These are phyloP conservation scores for Zymoseptoria brevis DNA, from an alignment of 2,329 filamentous ascomycete species.

Conservation along the genomic window DNA sequence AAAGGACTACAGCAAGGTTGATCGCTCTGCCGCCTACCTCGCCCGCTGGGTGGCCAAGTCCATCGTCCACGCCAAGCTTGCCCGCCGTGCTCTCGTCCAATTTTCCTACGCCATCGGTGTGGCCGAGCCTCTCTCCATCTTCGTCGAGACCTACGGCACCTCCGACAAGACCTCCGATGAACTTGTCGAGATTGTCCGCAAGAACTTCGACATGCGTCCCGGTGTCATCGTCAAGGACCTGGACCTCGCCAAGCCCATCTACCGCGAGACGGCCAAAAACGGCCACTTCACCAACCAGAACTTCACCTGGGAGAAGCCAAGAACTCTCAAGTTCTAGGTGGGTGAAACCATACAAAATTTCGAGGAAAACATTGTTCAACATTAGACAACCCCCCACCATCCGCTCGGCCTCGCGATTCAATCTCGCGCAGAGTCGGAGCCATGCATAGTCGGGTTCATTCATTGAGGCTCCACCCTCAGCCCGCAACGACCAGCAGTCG, in stretches of 20 bases:
- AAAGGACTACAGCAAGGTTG: slow-evolving; percentile 99
- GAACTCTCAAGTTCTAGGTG: slow-evolving; percentile 79
- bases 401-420: slow-evolving; percentile 3
- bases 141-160: slow-evolving; percentile 96
- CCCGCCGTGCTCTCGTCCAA: slow-evolving; percentile 90
- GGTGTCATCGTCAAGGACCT: slow-evolving; percentile 99
- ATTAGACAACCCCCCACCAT: slow-evolving; percentile 1
- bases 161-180: slow-evolving; percentile 82
- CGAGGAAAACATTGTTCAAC: slow-evolving; percentile 5
- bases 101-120: slow-evolving; percentile 99
- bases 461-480: slow-evolving; percentile 9
- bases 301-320: slow-evolving; percentile 98
- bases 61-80: slow-evolving; percentile 77
- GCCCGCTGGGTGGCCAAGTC: slow-evolving; percentile 99
- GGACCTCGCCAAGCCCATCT: slow-evolving; percentile 90
- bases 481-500: slow-evolving; percentile 1
- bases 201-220: slow-evolving; percentile 96
- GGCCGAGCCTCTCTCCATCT: slow-evolving; percentile 93
- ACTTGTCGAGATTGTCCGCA: slow-evolving; percentile 86
- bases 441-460: slow-evolving; percentile 6
- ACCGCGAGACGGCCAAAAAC: slow-evolving; percentile 98
- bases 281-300: slow-evolving; percentile 98
- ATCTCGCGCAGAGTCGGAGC: slow-evolving; percentile 7
- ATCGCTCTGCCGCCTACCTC: slow-evolving; percentile 95
- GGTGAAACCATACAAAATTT: not conserved